These are phyloP conservation scores for Capronia coronata DNA, from an alignment of 2,329 filamentous ascomycete species.

Conservation along the genomic window DNA sequence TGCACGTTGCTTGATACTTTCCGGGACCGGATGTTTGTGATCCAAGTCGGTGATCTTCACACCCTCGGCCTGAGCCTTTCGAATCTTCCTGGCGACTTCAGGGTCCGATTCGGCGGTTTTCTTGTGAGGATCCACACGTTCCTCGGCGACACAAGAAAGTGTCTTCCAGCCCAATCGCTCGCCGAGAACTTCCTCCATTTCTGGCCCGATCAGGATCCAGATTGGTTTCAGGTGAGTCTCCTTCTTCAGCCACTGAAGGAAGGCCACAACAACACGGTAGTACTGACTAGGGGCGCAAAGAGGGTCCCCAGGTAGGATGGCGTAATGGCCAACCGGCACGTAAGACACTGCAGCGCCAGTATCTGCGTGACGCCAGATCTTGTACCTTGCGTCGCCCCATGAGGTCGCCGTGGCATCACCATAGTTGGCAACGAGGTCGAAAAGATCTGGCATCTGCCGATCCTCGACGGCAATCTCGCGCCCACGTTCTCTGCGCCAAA, in stretches of 20 bases:
- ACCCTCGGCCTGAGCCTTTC: conserved; percentile 74
- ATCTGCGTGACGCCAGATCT: conserved; percentile 72
- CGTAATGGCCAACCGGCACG: conserved; percentile 68
- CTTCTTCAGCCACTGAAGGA: conserved; percentile 67
- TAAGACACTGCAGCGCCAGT: conserved; percentile 83
- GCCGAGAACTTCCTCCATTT: conserved; percentile 72
- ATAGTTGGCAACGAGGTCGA: conserved; percentile 90
- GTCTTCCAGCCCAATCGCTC: conserved; percentile 79
- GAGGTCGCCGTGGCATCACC: conserved; percentile 91
- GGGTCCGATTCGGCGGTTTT: conserved; percentile 60
- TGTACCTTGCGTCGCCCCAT: conserved; percentile 83
- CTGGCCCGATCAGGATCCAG: conserved; percentile 80
- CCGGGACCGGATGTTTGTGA: conserved; percentile 55
- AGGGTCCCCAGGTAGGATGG: conserved; percentile 79
- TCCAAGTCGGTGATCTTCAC: conserved; percentile 70
- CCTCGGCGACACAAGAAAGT: conserved; percentile 80
- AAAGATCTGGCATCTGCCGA: conserved; percentile 62
- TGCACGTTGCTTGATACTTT: conserved; percentile 62
- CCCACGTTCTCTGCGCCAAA: conserved; percentile 48
- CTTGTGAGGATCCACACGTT: conserved; percentile 70
- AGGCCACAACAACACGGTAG: conserved; percentile 63
- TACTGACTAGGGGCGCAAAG: conserved; percentile 77
- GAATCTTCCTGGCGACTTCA: conserved; percentile 66
- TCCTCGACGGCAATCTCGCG: conserved; percentile 40
- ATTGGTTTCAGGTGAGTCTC: conserved; percentile 69